Evolutionary conservation across 2,329 filamentous ascomycete genomes (phyloP), one percentile per base, ranked within the genome.

Genomic region (Penicillium concentricum): DNA sequence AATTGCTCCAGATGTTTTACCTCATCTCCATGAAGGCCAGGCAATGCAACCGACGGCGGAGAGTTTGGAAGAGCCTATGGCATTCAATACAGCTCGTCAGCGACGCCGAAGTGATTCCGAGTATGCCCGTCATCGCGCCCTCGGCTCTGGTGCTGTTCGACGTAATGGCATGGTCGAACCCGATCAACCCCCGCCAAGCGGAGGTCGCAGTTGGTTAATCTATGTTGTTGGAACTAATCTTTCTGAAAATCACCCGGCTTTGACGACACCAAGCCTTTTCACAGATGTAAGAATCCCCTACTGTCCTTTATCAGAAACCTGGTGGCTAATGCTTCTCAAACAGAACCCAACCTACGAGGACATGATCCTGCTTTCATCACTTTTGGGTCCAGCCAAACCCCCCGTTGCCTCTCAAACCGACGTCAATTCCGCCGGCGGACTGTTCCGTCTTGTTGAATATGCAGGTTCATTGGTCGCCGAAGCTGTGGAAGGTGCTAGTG

Each of bases 161-260:
- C 79, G 85, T 42, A 87, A 87, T 67, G 85, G 86, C 20, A 82
- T 88, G 18, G 85, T 88, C 59, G 82, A 84, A 59, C 83, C 85
- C 22, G 80, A 84, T 55, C 78, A 79, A 44, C 69, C 76, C 53
- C 69, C 74, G 10, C 73, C 75, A 41, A 74, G 77, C 56, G 79
- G 78, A 53, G 84, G 84, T 53, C 77, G 86, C 62, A 89, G 85
- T 71, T 89, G 86, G 86, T 82, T 89, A 65, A 88, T 89, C 51
- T 89, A 89, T 67, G 86, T 89, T 9, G 82, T 89, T 50, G 86
- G 86, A 43, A 87, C 86, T 41, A 88, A 86, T 62, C 83, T 88
- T 51, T 86, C 87, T 2, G 86, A 88, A 64, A 87, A 88, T 62
- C 86, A 89, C 68, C 87, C 86, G 22, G 87, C 87, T 22, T 82